Percentiles rank a stretch among this genome's conserved stretches.
Conservation (phyloP, 371 early-diverging fungal genomes). For the Rhizopus sp. region DNA sequence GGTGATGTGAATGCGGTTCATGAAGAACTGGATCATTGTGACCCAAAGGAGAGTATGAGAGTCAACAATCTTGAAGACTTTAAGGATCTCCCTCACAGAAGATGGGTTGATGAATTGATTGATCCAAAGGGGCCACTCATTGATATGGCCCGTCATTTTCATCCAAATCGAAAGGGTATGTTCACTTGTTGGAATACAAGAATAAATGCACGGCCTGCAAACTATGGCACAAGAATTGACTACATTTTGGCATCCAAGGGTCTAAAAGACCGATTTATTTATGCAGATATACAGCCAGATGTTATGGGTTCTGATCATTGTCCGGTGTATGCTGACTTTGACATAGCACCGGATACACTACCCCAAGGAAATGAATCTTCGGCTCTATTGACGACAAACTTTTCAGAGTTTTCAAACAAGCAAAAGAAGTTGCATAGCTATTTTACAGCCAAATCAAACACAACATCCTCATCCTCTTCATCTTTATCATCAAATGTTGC, state of each 20-base stretch:
- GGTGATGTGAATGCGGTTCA: conserved; percentile 87
- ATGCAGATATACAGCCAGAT: conserved; percentile 60
- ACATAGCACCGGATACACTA: conserved; percentile 4
- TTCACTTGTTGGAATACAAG: conserved; percentile 83
- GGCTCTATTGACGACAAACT: conserved; percentile 60
- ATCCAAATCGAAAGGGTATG: conserved; percentile 53
- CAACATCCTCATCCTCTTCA: neutral
- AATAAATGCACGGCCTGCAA: conserved; percentile 65
- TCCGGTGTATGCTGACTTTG: conserved; percentile 71
- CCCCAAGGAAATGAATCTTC: conserved; percentile 24
- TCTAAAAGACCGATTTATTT: conserved; percentile 57
- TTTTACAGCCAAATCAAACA: conserved; percentile 24
- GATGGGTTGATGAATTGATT: conserved; percentile 71
- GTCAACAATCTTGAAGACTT: conserved; percentile 60
- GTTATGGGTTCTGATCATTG: conserved; percentile 91
- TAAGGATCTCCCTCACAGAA: conserved; percentile 64
- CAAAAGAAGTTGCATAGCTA: conserved; percentile 59
- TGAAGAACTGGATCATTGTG: conserved; percentile 77
- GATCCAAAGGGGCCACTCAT: conserved; percentile 57
- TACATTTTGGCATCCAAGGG: conserved; percentile 72
- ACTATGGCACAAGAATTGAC: conserved; percentile 80
- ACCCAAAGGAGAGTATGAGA: conserved; percentile 65
- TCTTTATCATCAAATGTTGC: neutral
- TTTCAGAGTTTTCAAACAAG: conserved; percentile 62
- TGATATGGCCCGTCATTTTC: conserved; percentile 54